Evolutionary conservation across 2,329 filamentous ascomycete genomes (phyloP).

Genomic region (Pseudogymnoascus sp.): DNA sequence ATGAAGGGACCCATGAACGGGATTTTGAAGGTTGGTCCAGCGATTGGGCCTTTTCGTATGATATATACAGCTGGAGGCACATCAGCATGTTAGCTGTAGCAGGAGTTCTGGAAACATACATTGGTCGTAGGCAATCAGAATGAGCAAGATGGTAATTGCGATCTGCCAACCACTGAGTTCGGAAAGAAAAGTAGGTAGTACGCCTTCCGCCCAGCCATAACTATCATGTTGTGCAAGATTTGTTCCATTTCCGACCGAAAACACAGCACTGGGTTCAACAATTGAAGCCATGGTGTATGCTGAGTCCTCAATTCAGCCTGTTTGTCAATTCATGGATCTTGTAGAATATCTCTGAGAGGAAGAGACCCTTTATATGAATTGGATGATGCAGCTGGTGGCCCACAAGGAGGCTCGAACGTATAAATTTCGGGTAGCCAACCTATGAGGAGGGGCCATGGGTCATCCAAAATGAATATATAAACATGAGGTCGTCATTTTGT

Average conservation of each 20-base stretch:
- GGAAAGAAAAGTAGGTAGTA: background rate
- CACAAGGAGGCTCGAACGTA: background rate
- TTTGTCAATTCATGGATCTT: background rate
- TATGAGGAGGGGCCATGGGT: background rate
- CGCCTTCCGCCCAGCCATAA: background rate
- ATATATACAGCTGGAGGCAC: constrained; percentile 46
- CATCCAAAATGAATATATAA: background rate
- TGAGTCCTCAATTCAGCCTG: background rate
- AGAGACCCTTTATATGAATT: background rate
- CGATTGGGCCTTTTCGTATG: constrained; percentile 51
- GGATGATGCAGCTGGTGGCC: background rate
- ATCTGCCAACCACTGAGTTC: constrained; percentile 24
- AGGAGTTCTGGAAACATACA: constrained; percentile 17
- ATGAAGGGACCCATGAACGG: constrained; percentile 69
- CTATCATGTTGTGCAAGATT: background rate
- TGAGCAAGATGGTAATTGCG: constrained; percentile 26
- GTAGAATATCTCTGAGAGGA: background rate
- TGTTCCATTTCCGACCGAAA: background rate
- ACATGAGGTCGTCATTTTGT: background rate
- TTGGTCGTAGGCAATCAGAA: constrained; percentile 34
- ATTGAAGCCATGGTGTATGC: background rate
- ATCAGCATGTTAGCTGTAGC: background rate
- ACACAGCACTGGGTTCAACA: background rate
- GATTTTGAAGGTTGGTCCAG: constrained; percentile 55
- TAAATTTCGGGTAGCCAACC: background rate